Conservation (phyloP, 2,329 filamentous ascomycete genomes). For the Colletotrichum liriopes region DNA sequence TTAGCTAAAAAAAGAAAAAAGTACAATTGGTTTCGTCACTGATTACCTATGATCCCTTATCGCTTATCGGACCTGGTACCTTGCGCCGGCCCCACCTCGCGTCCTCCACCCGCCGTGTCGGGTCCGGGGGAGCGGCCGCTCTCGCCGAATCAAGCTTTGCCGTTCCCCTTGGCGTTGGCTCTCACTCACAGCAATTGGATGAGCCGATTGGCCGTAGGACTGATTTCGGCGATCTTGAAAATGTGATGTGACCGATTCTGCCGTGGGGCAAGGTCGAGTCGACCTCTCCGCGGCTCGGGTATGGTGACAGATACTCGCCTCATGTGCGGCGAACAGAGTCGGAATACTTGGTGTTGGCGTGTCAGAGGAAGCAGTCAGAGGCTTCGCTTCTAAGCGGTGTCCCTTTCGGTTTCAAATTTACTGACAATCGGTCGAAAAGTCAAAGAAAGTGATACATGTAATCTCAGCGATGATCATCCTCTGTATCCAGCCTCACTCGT, state of each 20-base stretch:
- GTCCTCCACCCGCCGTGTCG: conserved; percentile 16
- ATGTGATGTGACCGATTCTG: background rate
- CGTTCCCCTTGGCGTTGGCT: conserved; percentile 19
- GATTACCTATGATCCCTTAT: conserved; percentile 34
- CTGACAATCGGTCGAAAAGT: too few species aligned
- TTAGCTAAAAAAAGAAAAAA: conserved; percentile 23
- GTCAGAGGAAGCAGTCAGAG: too few species aligned
- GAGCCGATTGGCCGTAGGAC: background rate
- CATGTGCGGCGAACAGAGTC: background rate
- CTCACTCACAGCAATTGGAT: background rate
- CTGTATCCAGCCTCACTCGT: background rate
- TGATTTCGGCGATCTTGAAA: background rate
- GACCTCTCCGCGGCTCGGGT: background rate
- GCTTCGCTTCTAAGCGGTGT: background rate
- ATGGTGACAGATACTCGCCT: background rate
- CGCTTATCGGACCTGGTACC: background rate
- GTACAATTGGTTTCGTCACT: conserved; percentile 38
- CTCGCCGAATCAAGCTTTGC: conserved; percentile 38
- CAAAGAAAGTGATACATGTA: too few species aligned
- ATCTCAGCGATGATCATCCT: background rate
- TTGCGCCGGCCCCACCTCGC: conserved; percentile 25
- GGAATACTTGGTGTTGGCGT: background rate
- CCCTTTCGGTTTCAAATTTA: background rate
- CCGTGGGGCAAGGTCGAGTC: background rate
- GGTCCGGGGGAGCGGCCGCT: conserved; percentile 26